Evolutionary conservation across 2,329 filamentous ascomycete genomes (phyloP).

Genomic region (Thelonectria discophora): DNA sequence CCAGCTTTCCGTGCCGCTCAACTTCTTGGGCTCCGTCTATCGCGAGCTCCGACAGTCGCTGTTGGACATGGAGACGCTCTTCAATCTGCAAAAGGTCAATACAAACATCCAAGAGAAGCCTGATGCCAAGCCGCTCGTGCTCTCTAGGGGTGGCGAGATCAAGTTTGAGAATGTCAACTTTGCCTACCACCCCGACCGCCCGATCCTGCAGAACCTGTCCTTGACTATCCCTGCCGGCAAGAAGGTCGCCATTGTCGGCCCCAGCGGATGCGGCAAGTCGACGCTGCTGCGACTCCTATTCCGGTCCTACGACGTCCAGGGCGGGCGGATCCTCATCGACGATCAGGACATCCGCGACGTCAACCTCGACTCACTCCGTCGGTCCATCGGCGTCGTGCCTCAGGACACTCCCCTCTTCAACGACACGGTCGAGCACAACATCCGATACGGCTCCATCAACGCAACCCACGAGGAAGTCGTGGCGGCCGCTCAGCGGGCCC

Average conservation of each 20-base stretch:
- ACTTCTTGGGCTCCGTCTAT: constrained; percentile 98
- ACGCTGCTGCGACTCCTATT: constrained; percentile 91
- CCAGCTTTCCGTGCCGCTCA: constrained; percentile 94
- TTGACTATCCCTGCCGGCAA: constrained; percentile 94
- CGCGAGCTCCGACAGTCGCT: constrained; percentile 93
- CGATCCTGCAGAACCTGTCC: constrained; percentile 84
- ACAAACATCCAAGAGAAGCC: constrained; percentile 82
- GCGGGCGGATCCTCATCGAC: constrained; percentile 87
- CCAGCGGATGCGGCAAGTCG: constrained; percentile 95
- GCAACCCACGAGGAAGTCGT: constrained; percentile 77
- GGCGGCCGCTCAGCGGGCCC: constrained; percentile 81
- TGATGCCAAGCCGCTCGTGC: constrained; percentile 74
- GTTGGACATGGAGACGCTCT: constrained; percentile 97
- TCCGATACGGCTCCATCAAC: constrained; percentile 86
- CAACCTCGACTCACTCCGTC: constrained; percentile 81
- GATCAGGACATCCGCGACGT: constrained; percentile 91
- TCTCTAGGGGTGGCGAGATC: constrained; percentile 86
- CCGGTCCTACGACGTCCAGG: constrained; percentile 90
- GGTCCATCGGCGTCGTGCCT: constrained; percentile 91
- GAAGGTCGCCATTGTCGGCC: constrained; percentile 95
- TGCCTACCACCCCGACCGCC: constrained; percentile 86
- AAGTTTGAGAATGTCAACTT: constrained; percentile 95
- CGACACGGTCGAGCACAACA: constrained; percentile 94
- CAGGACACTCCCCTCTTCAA: constrained; percentile 98
- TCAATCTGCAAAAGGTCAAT: constrained; percentile 97